Evolutionary conservation across 208 protist species (phyloP).

Genomic region (Acanthamoeba triangularis): DNA sequence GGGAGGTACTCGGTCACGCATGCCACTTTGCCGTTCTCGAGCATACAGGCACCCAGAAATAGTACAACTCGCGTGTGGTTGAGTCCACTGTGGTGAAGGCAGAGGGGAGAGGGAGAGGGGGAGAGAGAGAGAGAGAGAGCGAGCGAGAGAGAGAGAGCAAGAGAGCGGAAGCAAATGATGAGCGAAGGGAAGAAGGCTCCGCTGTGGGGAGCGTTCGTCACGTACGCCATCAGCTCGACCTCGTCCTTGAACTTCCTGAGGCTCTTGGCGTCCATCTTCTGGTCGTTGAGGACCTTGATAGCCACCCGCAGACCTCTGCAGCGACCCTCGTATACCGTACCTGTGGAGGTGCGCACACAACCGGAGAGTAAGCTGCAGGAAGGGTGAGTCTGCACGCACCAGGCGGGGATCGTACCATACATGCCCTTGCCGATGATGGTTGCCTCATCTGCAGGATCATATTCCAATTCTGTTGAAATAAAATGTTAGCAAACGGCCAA

Average conservation of each 20-base stretch:
- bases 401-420: constrained; percentile 33
- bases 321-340: constrained; percentile 57
- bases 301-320: constrained; percentile 44
- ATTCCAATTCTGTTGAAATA: constrained; percentile 31
- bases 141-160: too few species aligned
- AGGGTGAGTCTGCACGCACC: neutral
- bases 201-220: neutral
- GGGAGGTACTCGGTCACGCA: constrained; percentile 70
- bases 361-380: neutral
- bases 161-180: neutral
- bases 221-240: constrained; percentile 68
- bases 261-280: constrained; percentile 66
- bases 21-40: constrained; percentile 49
- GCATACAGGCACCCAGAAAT: constrained; percentile 54
- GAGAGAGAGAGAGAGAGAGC: too few species aligned
- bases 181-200: neutral
- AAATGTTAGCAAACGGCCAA: neutral
- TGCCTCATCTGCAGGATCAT: constrained; percentile 37
- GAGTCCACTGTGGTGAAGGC: neutral
- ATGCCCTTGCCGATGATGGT: constrained; percentile 72
- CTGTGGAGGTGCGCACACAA: neutral
- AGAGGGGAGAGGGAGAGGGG: too few species aligned
- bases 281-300: constrained; percentile 70
- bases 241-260: constrained; percentile 67
- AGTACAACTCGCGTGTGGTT: constrained; percentile 56